Evolutionary conservation across 2,329 filamentous ascomycete genomes (phyloP), one percentile per base, ranked within the genome.

Genomic region (Fusarium hainanense): DNA sequence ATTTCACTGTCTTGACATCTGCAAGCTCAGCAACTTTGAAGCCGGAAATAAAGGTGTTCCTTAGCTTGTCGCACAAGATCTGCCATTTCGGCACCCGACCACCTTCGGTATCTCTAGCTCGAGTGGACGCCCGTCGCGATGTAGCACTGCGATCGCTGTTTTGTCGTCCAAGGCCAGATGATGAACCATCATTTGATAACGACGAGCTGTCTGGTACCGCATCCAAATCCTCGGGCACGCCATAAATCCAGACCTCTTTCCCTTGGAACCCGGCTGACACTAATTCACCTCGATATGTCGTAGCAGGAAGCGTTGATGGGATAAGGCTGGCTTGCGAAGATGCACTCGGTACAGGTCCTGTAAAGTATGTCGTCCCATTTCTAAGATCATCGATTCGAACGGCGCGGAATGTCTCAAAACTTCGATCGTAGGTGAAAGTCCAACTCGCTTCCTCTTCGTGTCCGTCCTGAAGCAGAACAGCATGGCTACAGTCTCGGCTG

Each of bases 311-410:
- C 11, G 91, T 92, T 59, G 85, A 89, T 3, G 93, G 93, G 5
- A 89, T 78, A 13, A 91, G 82, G 59, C 89, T 89, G n/a, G 85
- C 83, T 52, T 86, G 84, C 9, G 85, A 84, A 9, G 78, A 74
- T 8, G 83, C 76, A 32, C 82, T 83, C 6, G 89, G 87, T 13
- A 85, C 79, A 2, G 92, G 92, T 0, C 91, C 92, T 6, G 91
- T 90, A 74, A 95, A 94, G 77, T 94, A 94, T 2, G 91, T 92
- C 11, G 91, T 92, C 41, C 92, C 92, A 69, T 92, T 92, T 49
- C 90, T 86, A 18, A 92, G 81, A 71, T 94, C 91, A 74, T 93
- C 92, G 54, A 92, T 88, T 43, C 91, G 87, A 27, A 94, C 91
- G 23, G 92, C 90, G 63, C 92, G 88, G 77, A 95, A 95, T 1